Conservation (phyloP, 441 rosid genomes). For the Raphanus hybrid region DNA sequence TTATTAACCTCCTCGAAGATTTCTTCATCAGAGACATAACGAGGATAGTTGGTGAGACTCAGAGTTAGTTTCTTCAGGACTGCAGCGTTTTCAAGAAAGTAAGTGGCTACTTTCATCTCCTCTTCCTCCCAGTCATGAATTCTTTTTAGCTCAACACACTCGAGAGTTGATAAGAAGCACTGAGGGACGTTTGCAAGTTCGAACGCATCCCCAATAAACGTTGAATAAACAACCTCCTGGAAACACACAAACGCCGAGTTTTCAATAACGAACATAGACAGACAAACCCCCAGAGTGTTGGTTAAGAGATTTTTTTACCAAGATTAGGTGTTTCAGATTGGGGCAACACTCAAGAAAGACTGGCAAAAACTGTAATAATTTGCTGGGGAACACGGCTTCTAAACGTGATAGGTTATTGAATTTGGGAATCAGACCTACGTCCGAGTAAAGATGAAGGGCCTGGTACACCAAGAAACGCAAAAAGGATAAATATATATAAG, state of each 20-base stretch:
- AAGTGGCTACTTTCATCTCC: conserved; percentile 10
- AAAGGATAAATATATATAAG: not conserved
- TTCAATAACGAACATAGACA: not conserved
- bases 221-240: not conserved
- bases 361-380: not conserved
- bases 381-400: not conserved
- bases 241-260: not conserved
- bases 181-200: not conserved
- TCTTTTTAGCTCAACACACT: conserved; percentile 12
- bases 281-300: not conserved
- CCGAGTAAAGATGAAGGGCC: conserved; percentile 2
- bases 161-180: conserved; percentile 12
- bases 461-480: not conserved
- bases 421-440: not conserved
- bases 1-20: not conserved
- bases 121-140: not conserved
- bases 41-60: not conserved
- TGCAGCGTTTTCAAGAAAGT: conserved; percentile 24
- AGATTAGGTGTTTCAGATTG: conserved; percentile 31
- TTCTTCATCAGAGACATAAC: not conserved
- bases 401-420: conserved; percentile 14
- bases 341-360: conserved; percentile 17
- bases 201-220: not conserved
- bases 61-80: conserved; percentile 19
- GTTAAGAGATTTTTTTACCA: not conserved